Evolutionary conservation across 352 stramenopile genomes (phyloP).

Genomic region (Globisporangium cederbergense): DNA sequence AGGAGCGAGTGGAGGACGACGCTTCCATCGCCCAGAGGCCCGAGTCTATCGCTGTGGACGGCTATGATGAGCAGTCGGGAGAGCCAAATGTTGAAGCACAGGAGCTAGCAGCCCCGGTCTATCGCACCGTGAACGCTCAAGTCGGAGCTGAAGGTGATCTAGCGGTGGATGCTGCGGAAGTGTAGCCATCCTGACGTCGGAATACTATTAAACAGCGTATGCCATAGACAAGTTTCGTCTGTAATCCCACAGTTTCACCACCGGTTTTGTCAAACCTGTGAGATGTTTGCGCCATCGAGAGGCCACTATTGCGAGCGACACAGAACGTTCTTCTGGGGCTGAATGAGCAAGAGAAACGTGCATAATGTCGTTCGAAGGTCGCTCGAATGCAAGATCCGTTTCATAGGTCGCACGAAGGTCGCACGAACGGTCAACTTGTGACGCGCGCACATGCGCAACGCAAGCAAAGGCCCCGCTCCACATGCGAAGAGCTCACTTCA

Average conservation of each 20-base stretch:
- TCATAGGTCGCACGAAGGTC: slow-evolving; percentile 5
- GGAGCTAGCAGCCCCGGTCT: background rate
- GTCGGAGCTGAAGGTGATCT: background rate
- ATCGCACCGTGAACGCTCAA: slow-evolving; percentile 14
- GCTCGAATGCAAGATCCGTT: background rate
- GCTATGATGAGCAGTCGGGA: background rate
- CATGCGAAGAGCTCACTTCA: slow-evolving; percentile 12
- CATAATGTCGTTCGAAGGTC: background rate
- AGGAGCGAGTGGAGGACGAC: background rate
- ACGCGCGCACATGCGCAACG: background rate
- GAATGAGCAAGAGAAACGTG: background rate
- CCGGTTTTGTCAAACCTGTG: background rate
- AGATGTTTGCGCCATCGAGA: slow-evolving; percentile 11
- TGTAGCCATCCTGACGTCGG: background rate
- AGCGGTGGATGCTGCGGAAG: background rate
- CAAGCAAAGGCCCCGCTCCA: background rate
- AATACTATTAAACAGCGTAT: background rate
- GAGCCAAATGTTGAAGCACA: background rate
- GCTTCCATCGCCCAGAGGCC: background rate
- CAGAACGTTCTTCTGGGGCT: slow-evolving; percentile 15
- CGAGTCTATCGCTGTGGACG: background rate
- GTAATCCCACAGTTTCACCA: slow-evolving; percentile 1
- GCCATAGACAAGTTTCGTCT: background rate
- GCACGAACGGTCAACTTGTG: slow-evolving; percentile 1
- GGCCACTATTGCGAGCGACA: slow-evolving; percentile 6